Evolutionary conservation across 345 rosid genomes (phyloP), one percentile per base, ranked within the genome.

Genomic region (Hirschfeldia incana): DNA sequence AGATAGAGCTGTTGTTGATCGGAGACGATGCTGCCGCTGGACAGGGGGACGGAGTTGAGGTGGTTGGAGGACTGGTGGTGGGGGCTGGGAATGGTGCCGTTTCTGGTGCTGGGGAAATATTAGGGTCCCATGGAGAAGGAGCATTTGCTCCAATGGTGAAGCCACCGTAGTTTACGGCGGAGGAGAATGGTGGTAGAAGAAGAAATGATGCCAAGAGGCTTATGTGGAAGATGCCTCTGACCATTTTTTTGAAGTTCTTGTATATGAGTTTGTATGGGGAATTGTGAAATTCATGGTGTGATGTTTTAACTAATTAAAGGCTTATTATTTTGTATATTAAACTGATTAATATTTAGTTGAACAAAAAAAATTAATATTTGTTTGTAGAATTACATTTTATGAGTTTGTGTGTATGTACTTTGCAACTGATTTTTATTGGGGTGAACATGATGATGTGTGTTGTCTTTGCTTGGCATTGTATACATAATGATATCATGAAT

Each of bases 391-490:
- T n/a, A 53, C 30, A 13, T 1, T n/a, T 29, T 70, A 8, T 15
- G 65, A 80, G 71, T 74, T 74, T 74, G 60, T 79, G 74, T 62
- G 76, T 53, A 75, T 69, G 71, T 32, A 70, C 55, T 33, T 80
- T 63, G 68, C 74, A 73, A 79, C 78, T 73, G 82, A 73, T 67
- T 61, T 36, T 37, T 67, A 79, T 74, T 69, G 82, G 59, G 8
- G 78, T 70, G 76, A 76, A 80, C 76, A 80, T 70, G 80, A 80
- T 75, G 79, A 80, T 80, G 72, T 71, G 80, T 76, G 80, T 70
- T 80, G 83, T 80, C 83, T 80, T 80, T 80, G 80, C 83, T 80
- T 80, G 69, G 73, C 73, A 80, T 75, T 75, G 83, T 80, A 70
- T 70, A 33, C 76, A 75, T 70, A n/a, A 65, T 70, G 63, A 65